Evolutionary conservation across 2,329 filamentous ascomycete genomes (phyloP).

Genomic region (Nemania serpens): DNA sequence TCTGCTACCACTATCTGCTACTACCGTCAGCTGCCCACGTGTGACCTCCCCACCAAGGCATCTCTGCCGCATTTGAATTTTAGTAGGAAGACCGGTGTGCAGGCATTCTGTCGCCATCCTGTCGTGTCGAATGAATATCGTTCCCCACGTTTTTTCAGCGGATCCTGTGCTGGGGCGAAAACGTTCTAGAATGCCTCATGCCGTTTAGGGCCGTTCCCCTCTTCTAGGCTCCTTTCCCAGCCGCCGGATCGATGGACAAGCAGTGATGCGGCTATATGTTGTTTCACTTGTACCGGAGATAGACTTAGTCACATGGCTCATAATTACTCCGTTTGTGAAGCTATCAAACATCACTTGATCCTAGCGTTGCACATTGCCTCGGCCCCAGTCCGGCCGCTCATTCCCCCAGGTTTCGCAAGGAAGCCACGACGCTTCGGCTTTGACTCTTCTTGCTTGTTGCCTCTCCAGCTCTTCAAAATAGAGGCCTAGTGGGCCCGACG

Average conservation of each 20-base stretch:
- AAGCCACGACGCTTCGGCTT: not conserved
- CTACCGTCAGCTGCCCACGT: conserved; percentile 29
- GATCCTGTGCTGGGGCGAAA: conserved; percentile 32
- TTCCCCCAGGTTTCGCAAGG: conserved; percentile 12
- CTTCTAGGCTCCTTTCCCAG: conserved; percentile 24
- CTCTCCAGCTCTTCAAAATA: conserved; percentile 15
- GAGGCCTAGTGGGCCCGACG: conserved; percentile 14
- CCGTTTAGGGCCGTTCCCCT: conserved; percentile 25
- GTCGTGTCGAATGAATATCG: conserved; percentile 22
- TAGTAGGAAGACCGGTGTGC: conserved; percentile 29
- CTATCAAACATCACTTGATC: conserved; percentile 27
- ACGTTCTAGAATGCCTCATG: conserved; percentile 37
- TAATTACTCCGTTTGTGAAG: conserved; percentile 21
- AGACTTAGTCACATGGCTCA: conserved; percentile 27
- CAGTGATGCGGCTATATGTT: conserved; percentile 28
- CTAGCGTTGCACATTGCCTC: conserved; percentile 26
- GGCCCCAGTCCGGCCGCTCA: conserved; percentile 22
- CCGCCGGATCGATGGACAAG: conserved; percentile 27
- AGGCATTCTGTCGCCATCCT: conserved; percentile 22
- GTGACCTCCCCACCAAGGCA: conserved; percentile 13
- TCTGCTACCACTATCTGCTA: conserved; percentile 13
- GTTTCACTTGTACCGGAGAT: conserved; percentile 28
- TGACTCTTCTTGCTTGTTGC: not conserved
- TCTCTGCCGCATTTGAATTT: conserved; percentile 17
- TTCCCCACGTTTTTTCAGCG: conserved; percentile 40